These are phyloP conservation scores for Chlorokybus atmophyticus DNA, from an alignment of 139 green algal genomes.

Conservation along the genomic window DNA sequence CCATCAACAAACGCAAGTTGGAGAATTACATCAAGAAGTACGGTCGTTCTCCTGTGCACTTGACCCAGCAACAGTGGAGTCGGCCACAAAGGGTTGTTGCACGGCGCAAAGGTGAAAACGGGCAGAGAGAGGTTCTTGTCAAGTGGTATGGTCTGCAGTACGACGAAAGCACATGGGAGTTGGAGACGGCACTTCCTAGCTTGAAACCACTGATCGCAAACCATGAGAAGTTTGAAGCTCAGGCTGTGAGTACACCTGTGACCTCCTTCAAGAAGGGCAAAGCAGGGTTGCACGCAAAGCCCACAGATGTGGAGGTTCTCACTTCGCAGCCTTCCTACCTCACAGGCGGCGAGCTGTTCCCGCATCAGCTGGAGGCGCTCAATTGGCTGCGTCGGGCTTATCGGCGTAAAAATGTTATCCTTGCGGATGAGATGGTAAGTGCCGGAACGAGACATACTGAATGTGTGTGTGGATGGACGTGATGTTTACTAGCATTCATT, in stretches of 20 bases:
- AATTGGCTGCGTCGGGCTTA: conserved; percentile 28
- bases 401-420: conserved; percentile 59
- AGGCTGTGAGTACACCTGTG: too few relatives aligned
- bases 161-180: conserved; percentile 70
- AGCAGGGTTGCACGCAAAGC: too few relatives aligned
- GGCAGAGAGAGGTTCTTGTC: not conserved
- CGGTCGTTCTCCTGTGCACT: not conserved
- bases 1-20: not conserved
- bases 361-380: conserved; percentile 82
- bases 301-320: conserved; percentile 11
- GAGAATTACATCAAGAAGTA: not conserved
- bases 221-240: too few relatives aligned
- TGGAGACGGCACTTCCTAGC: too few relatives aligned
- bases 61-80: not conserved
- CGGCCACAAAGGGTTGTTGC: not conserved
- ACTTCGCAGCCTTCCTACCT: conserved; percentile 49
- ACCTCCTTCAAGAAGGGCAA: too few relatives aligned
- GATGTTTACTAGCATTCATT: too few relatives aligned
- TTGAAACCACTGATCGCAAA: too few relatives aligned
- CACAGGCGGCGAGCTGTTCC: conserved; percentile 47
- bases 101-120: not conserved
- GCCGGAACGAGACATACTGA: not conserved
- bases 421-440: conserved; percentile 85
- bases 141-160: conserved; percentile 83
- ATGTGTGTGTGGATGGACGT: too few relatives aligned